A percentile compares a stretch with the other conserved stretches of the same genome.
Evolutionary conservation across 169 alveolate genomes (phyloP).

Genomic region (Plasmodium relictum): DNA sequence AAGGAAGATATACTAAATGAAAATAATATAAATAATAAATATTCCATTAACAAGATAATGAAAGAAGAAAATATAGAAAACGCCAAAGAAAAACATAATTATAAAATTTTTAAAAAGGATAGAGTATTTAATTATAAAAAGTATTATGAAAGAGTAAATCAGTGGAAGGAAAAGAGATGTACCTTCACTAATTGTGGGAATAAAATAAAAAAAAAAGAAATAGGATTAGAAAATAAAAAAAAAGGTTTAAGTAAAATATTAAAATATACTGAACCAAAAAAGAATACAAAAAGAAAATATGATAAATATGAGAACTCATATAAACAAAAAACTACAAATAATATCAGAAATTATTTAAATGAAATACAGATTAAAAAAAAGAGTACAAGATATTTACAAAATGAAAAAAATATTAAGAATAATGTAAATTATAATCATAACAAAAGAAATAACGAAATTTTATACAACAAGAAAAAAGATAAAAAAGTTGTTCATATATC

Average conservation of each 20-base stretch:
- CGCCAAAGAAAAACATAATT: neutral
- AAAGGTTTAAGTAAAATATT: neutral
- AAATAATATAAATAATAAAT: constrained; percentile 7
- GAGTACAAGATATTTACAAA: neutral
- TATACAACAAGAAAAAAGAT: no score
- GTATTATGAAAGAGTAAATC: constrained; percentile 45
- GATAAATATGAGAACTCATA: neutral
- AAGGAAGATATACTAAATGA: neutral
- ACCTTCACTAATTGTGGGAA: neutral
- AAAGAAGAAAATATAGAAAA: neutral
- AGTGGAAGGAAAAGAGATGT: constrained; percentile 60
- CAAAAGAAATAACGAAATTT: no score
- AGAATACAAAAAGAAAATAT: neutral
- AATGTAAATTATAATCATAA: no score
- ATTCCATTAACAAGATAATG: neutral
- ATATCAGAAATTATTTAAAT: neutral
- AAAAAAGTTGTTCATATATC: no score
- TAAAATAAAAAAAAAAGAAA: constrained; percentile 12
- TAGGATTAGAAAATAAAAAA: neutral
- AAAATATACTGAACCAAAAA: neutral
- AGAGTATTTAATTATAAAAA: constrained; percentile 20
- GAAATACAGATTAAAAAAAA: neutral
- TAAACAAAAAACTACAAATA: neutral
- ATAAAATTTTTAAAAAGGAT: neutral
- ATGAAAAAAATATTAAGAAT: no score